phyloP scores from a whole-genome alignment of 2,329 filamentous ascomycete genomes.

The Epichloe aotearoae region DNA sequence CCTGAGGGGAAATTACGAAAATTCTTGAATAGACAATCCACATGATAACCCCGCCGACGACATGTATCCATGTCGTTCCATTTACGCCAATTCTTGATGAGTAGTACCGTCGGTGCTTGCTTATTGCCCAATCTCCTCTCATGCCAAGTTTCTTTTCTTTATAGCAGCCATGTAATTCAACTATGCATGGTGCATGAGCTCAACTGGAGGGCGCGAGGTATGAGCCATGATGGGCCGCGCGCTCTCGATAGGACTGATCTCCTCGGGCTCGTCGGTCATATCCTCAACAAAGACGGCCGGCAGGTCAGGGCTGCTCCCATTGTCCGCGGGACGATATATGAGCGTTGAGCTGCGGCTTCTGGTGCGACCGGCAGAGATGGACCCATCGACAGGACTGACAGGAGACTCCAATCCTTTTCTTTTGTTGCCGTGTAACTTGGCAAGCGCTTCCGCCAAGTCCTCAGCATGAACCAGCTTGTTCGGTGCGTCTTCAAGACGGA shows the following conservation, averaged over 20 bases:
- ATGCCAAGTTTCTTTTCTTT: not conserved
- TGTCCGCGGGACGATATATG: constrained; percentile 49
- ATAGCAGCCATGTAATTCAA: not conserved
- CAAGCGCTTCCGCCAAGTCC: constrained; percentile 52
- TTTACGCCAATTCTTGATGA: not conserved
- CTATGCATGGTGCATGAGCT: constrained; percentile 41
- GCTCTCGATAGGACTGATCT: constrained; percentile 28
- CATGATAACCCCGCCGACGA: not conserved
- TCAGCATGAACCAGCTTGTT: constrained; percentile 59
- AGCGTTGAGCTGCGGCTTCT: constrained; percentile 52
- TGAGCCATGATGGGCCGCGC: constrained; percentile 41
- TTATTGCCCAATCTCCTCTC: not conserved
- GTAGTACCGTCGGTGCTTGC: not conserved
- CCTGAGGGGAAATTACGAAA: not conserved
- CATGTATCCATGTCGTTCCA: not conserved
- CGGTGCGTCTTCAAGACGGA: constrained; percentile 53
- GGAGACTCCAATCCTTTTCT: constrained; percentile 13
- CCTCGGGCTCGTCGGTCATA: constrained; percentile 43
- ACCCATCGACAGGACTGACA: constrained; percentile 18
- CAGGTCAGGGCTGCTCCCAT: constrained; percentile 40
- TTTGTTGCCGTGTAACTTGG: constrained; percentile 41
- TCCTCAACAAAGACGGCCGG: constrained; percentile 56
- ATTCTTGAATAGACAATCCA: not conserved
- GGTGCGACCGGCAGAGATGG: constrained; percentile 15
- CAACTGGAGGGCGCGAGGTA: constrained; percentile 49